Percentiles rank a stretch among this genome's conserved stretches.
These are phyloP conservation scores for Botrytis aclada DNA, from an alignment of 2,329 filamentous ascomycete genomes.

Conservation along the genomic window DNA sequence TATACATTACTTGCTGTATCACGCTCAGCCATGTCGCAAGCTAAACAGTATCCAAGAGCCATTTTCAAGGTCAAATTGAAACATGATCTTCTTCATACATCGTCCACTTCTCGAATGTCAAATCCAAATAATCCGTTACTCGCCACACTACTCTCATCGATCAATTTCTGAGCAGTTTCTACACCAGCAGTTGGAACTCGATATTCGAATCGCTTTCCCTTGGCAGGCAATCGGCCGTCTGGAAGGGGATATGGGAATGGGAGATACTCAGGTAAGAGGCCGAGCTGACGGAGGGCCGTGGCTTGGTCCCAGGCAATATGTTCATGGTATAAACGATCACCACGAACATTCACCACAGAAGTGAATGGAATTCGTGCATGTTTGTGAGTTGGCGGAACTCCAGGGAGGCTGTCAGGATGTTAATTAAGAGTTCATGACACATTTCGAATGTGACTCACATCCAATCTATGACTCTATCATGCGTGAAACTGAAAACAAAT, in stretches of 20 bases:
- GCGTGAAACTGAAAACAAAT: slow-evolving; percentile 64
- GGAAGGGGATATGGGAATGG: slow-evolving; percentile 48
- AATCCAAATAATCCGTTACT: slow-evolving; percentile 53
- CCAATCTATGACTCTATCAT: slow-evolving; percentile 64
- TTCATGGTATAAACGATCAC: slow-evolving; percentile 66
- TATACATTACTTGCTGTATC: not conserved
- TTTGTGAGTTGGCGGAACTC: slow-evolving; percentile 55
- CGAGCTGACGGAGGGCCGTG: slow-evolving; percentile 59
- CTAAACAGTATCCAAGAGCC: not conserved
- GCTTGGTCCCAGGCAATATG: slow-evolving; percentile 71
- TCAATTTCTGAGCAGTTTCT: slow-evolving; percentile 50
- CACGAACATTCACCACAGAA: slow-evolving; percentile 63
- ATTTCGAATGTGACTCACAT: slow-evolving; percentile 47
- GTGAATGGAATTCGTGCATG: slow-evolving; percentile 60
- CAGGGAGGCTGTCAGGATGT: slow-evolving; percentile 47
- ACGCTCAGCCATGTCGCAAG: not conserved
- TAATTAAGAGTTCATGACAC: not conserved
- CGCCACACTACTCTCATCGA: slow-evolving; percentile 48
- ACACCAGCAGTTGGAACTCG: slow-evolving; percentile 57
- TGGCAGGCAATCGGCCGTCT: slow-evolving; percentile 33
- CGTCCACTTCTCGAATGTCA: slow-evolving; percentile 28
- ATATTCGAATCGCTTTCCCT: slow-evolving; percentile 49
- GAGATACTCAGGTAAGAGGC: slow-evolving; percentile 46
- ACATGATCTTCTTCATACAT: not conserved
- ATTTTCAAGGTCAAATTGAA: not conserved